Evolutionary conservation across 208 protist genomes (phyloP), one percentile per base, ranked within the genome.

Genomic region (Tritrichomonas foetus): DNA sequence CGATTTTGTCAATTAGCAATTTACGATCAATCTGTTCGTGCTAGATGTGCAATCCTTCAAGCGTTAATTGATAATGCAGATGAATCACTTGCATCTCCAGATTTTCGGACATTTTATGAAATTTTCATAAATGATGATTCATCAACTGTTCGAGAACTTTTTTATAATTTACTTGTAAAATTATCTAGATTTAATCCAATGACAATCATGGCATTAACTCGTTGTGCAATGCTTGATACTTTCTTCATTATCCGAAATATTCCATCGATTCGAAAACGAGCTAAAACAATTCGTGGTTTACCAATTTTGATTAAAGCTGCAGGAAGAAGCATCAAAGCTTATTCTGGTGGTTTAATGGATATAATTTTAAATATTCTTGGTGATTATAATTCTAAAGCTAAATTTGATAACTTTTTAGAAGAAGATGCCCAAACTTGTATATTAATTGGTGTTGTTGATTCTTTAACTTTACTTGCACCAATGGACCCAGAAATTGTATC

Each of bases 71-170:
- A 57, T 36, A 36, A 47, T 33, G 47, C 47, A 33, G 27, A 33
- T n/a, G 47, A 61, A 20, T 44, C 44, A 39, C 20, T 89, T 5
- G 78, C 78, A 0, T 27, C 16, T 33, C 78, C 41, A 89, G 78
- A 89, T 57, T 33, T 8, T n/a, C n/a, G 33, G 1, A 89, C 33
- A 57, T 89, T 89, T 36, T 61, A 53, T 49, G 41, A 89, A 61
- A 33, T 89, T 16, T 89, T 89, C 47, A 25, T 49, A 27, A 89
- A 89, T 89, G 78, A 89, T 89, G 78, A 89, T 57, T 89, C 78
- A 57, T 44, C 47, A 33, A 30, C 78, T 1, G 78, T 89, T 0
- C 25, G 78, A 89, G 25, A 53, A 20, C 27, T 89, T n/a, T 25
- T 89, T 39, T 89, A 53, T 36, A 13, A 89, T 16, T 20, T 49